Evolutionary conservation across 176 grass and related monocot genomes (phyloP).

Genomic region (Elaeis guineensis): DNA sequence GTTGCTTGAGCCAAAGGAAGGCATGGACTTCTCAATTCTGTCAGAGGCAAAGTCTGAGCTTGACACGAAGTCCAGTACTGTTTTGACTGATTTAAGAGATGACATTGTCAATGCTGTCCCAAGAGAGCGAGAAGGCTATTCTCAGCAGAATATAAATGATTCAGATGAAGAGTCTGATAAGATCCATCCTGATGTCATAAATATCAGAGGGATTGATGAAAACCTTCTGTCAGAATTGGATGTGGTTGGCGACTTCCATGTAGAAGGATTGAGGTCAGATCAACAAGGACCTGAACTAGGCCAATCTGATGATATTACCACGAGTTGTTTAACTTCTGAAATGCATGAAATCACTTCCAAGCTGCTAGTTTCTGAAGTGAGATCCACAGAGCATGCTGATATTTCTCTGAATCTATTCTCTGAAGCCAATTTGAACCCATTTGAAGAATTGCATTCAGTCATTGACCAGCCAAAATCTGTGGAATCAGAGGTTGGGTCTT

Average conservation of each 20-base stretch:
- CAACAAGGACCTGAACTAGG: constrained; percentile 20
- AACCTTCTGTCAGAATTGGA: constrained; percentile 64
- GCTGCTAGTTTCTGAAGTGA: too few species aligned
- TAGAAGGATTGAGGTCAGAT: constrained; percentile 33
- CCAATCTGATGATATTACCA: constrained; percentile 20
- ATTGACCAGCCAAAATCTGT: constrained; percentile 15
- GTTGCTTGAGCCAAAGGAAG: constrained; percentile 22
- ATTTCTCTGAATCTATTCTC: constrained; percentile 14
- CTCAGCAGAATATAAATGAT: constrained; percentile 37
- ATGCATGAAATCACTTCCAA: neutral
- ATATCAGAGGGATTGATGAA: constrained; percentile 54
- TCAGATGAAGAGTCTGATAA: constrained; percentile 63
- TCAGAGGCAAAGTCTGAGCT: constrained; percentile 16
- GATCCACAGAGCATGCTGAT: neutral
- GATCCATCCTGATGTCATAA: constrained; percentile 59
- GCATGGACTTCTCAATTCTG: constrained; percentile 22
- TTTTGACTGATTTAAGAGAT: constrained; percentile 17
- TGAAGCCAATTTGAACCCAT: constrained; percentile 15
- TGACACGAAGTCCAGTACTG: constrained; percentile 8
- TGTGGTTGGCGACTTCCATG: constrained; percentile 54
- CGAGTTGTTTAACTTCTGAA: constrained; percentile 13
- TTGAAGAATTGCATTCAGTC: constrained; percentile 18
- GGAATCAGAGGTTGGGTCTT: constrained; percentile 26
- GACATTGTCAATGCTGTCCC: neutral
- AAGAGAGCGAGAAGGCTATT: constrained; percentile 12